These are phyloP conservation scores for Colletotrichum salicis DNA, from an alignment of 2,329 filamentous ascomycete species.

Conservation along the genomic window DNA sequence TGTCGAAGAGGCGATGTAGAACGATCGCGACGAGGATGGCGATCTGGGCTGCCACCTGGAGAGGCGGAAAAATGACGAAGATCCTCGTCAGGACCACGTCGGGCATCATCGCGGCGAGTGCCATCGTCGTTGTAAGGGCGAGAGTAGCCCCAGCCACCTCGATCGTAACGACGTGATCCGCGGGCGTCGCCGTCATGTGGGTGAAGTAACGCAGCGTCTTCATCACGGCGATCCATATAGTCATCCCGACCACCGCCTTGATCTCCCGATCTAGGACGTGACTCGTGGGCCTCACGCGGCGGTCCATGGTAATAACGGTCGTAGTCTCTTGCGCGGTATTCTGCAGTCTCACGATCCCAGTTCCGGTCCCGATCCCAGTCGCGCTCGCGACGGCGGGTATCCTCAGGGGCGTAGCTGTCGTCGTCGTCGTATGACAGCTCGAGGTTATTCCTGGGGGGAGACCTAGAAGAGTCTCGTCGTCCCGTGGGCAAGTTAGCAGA, in stretches of 20 bases:
- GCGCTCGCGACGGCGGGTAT: constrained; percentile 41
- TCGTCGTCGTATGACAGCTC: constrained; percentile 47
- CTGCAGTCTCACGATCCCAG: constrained; percentile 20
- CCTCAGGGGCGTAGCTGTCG: constrained; percentile 40
- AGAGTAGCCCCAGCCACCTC: constrained; percentile 29
- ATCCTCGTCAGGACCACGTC: constrained; percentile 34
- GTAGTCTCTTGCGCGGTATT: constrained; percentile 27
- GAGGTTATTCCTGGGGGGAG: constrained; percentile 50
- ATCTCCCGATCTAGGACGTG: constrained; percentile 38
- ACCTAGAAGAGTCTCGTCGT: constrained; percentile 56
- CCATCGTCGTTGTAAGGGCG: constrained; percentile 33
- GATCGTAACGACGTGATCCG: constrained; percentile 39
- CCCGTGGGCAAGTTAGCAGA: constrained; percentile 59
- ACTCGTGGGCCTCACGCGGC: constrained; percentile 38
- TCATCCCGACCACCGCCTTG: constrained; percentile 44
- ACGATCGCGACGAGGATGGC: constrained; percentile 35
- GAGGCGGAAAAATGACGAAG: constrained; percentile 27
- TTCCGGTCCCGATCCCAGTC: constrained; percentile 39
- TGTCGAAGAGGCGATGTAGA: constrained; percentile 45
- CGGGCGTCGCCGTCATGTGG: constrained; percentile 47
- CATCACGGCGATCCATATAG: constrained; percentile 40
- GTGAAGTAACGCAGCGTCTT: constrained; percentile 50
- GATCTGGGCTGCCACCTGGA: constrained; percentile 34
- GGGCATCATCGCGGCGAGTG: constrained; percentile 35
- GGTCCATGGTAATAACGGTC: constrained; percentile 38